phyloP scores from a whole-genome alignment of 2,329 filamentous ascomycete species.

The Nothopassalora personata region DNA sequence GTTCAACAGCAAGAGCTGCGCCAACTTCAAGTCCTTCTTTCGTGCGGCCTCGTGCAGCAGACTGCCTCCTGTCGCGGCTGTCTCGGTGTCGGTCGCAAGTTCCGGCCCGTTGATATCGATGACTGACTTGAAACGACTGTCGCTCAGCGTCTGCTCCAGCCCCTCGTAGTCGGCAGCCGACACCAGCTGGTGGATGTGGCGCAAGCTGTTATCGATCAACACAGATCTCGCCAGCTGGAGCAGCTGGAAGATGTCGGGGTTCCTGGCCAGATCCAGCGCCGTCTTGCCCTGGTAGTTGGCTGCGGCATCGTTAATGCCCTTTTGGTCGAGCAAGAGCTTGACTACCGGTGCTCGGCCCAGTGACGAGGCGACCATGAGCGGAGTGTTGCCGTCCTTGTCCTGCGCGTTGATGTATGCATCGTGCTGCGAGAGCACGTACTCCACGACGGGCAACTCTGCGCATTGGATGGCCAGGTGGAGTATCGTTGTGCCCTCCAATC shows the following conservation, averaged over 20 bases:
- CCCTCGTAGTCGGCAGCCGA: constrained; percentile 66
- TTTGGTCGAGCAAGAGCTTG: constrained; percentile 73
- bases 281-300: constrained; percentile 79
- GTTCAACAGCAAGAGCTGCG: constrained; percentile 84
- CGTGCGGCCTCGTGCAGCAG: constrained; percentile 89
- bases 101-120: constrained; percentile 91
- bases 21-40: constrained; percentile 78
- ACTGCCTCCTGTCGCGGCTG: constrained; percentile 79
- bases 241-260: constrained; percentile 91
- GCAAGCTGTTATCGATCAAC: constrained; percentile 80
- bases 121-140: constrained; percentile 76
- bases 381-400: constrained; percentile 88
- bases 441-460: constrained; percentile 84
- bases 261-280: constrained; percentile 82
- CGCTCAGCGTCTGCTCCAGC: constrained; percentile 74
- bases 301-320: constrained; percentile 80
- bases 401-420: constrained; percentile 71
- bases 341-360: constrained; percentile 79
- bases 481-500: constrained; percentile 77
- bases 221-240: constrained; percentile 84
- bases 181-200: constrained; percentile 76
- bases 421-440: constrained; percentile 76
- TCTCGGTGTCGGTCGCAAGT: constrained; percentile 72
- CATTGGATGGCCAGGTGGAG: constrained; percentile 93
- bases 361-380: constrained; percentile 78